phyloP scores from a whole-genome alignment of 495 filamentous ascomycete species.

The Hyaloscypha finlandica region DNA sequence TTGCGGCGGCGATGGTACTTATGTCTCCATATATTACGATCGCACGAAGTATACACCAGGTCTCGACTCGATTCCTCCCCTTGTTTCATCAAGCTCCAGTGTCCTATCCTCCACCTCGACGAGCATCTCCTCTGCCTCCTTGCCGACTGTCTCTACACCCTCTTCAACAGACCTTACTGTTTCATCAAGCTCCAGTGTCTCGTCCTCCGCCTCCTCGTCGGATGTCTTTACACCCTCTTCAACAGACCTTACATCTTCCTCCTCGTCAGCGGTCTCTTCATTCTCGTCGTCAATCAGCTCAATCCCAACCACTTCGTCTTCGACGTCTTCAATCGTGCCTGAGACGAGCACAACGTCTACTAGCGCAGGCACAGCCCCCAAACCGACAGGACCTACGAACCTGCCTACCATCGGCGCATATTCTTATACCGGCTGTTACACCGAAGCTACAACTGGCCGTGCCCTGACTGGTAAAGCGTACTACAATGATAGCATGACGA shows the following conservation, averaged over 20 bases:
- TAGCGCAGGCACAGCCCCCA: too few species aligned
- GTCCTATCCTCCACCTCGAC: conserved; percentile 4
- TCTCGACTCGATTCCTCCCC: conserved; percentile 3
- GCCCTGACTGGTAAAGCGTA: conserved; percentile 23
- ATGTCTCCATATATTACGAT: conserved; percentile 46
- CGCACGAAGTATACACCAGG: conserved; percentile 32
- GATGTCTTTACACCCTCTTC: too few species aligned
- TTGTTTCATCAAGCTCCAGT: neutral
- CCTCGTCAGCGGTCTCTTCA: too few species aligned
- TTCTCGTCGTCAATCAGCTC: too few species aligned
- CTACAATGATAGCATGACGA: conserved; percentile 33
- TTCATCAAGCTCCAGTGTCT: too few species aligned
- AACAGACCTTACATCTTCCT: too few species aligned
- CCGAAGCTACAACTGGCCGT: conserved; percentile 31
- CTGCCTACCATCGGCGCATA: conserved; percentile 15
- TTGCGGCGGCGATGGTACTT: conserved; percentile 44
- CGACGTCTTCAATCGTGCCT: too few species aligned
- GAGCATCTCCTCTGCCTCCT: conserved; percentile 6
- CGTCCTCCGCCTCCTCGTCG: too few species aligned
- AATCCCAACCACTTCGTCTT: too few species aligned
- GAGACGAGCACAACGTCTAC: too few species aligned
- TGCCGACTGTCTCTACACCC: conserved; percentile 3
- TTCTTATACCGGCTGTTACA: conserved; percentile 31
- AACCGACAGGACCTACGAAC: too few species aligned
- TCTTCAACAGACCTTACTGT: too few species aligned